Evolutionary conservation across 2,329 filamentous ascomycete species (phyloP).

Genomic region (Helotiales sp.): DNA sequence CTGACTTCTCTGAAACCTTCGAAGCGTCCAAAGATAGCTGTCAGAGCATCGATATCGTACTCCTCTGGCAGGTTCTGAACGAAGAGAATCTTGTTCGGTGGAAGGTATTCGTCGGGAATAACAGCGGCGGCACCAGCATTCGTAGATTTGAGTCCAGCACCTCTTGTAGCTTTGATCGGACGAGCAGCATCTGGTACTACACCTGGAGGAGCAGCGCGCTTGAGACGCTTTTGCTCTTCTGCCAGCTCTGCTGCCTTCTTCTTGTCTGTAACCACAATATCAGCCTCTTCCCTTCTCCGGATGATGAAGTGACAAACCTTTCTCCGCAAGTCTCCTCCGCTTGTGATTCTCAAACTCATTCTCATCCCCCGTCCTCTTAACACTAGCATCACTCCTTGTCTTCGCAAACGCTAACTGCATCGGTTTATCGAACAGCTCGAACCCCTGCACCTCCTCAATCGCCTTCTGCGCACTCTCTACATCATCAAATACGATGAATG

Average conservation of each 20-base stretch:
- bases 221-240: constrained; percentile 75
- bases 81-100: constrained; percentile 96
- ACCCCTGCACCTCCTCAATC: constrained; percentile 87
- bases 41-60: constrained; percentile 78
- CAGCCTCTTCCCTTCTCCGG: background rate
- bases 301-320: constrained; percentile 57
- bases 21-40: constrained; percentile 81
- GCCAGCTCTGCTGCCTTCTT: constrained; percentile 82
- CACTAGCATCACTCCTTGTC: constrained; percentile 83
- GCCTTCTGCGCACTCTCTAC: constrained; percentile 78
- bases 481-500: constrained; percentile 87
- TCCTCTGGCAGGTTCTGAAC: constrained; percentile 89
- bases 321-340: constrained; percentile 79
- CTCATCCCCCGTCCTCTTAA: constrained; percentile 68
- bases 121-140: constrained; percentile 66
- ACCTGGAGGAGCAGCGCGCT: constrained; percentile 53
- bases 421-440: constrained; percentile 88
- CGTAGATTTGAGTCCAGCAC: constrained; percentile 75
- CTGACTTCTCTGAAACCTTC: constrained; percentile 94
- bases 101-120: constrained; percentile 96
- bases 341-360: constrained; percentile 90
- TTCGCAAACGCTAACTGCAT: constrained; percentile 84
- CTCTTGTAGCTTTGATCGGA: constrained; percentile 69
- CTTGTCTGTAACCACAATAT: constrained; percentile 46
- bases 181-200: constrained; percentile 42